Evolutionary conservation across 176 grass and related monocot genomes (phyloP).

Genomic region (Thalia dealbata): DNA sequence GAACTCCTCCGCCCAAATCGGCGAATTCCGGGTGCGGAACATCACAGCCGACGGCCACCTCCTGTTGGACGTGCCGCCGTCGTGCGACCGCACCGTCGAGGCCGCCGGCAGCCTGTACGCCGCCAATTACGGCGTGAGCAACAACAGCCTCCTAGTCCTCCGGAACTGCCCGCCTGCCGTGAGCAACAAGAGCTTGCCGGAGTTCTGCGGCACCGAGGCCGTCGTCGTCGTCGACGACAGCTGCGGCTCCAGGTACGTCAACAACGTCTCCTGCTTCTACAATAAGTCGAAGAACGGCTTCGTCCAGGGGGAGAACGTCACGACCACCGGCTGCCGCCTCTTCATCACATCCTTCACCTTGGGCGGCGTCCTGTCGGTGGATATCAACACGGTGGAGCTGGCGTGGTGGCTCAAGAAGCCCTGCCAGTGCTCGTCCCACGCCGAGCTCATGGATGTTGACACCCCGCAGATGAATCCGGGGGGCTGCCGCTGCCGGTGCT

Average conservation of each 20-base stretch:
- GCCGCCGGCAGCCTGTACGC: not conserved
- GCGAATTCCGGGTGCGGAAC: constrained; percentile 4
- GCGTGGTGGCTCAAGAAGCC: not conserved
- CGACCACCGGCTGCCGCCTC: not conserved
- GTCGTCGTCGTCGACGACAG: not conserved
- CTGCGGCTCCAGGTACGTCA: not conserved
- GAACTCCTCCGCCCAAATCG: not conserved
- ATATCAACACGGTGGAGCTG: not conserved
- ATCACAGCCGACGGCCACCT: not conserved
- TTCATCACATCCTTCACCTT: not conserved
- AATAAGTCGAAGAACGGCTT: not conserved
- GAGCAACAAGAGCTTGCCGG: not conserved
- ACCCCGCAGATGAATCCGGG: not conserved
- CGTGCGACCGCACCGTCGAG: not conserved
- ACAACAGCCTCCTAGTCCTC: not conserved
- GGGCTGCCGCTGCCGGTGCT: not conserved
- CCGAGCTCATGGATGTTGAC: not conserved
- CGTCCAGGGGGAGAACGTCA: not conserved
- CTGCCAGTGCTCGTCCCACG: not conserved
- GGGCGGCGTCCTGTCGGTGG: not conserved
- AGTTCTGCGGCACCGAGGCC: not conserved
- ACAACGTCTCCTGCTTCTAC: not conserved
- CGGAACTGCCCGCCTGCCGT: not conserved
- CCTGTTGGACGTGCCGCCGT: not conserved
- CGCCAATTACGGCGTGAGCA: not conserved